Base-by-base conservation (phyloP, 768 basidiomycete species). In the Trametes elegans region DNA sequence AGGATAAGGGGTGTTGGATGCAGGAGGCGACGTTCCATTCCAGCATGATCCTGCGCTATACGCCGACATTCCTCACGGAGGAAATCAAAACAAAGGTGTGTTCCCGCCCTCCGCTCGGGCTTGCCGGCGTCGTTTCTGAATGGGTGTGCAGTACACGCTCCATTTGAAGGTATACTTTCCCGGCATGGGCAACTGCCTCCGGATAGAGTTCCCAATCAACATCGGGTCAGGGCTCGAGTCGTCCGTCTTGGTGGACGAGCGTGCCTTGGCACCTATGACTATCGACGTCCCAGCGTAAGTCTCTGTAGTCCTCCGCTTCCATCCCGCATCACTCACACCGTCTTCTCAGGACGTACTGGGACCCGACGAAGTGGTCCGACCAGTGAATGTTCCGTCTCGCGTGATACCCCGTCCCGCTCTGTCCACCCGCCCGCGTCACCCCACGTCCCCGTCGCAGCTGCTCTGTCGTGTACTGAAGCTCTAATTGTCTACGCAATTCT, bases 81-180 rank as follows among this genome's bases (percentile, higher is more conserved):
- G 42, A 46, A 9, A 45, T 64, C 40, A 55, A 42, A 26, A 40
- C 51, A 7, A 53, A 55, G 52, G 63, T 62, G 48, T 19, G 60
- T 49, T 1, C 35, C 11, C 14, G n/a, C 13, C 38, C 31, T 18
- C 28, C 11, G 8, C 3, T 47, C 11, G 3, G 18, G 28, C n/a
- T 32, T 7, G 29, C 35, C 26, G 16, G 11, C 47, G n/a, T 44
- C 24, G 40, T 34, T 7, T 24, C 14, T 18, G 10, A 26, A 1
- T 13, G 16, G 13, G 16, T n/a, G 7, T 11, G 13, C 34, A 64
- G 60, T 62, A 60, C 27, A 52, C 26, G 11, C 26, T 60, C 16
- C 27, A 49, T 13, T 24, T 64, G 26, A 62, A 55, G 41, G 47
- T 62, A 5, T 58, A 60, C 18, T 64, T 64, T 38, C 63, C 63